Evolutionary conservation across 345 rosid species (phyloP), one percentile per base, ranked within the genome.

Genomic region (Sonneratia alba): DNA sequence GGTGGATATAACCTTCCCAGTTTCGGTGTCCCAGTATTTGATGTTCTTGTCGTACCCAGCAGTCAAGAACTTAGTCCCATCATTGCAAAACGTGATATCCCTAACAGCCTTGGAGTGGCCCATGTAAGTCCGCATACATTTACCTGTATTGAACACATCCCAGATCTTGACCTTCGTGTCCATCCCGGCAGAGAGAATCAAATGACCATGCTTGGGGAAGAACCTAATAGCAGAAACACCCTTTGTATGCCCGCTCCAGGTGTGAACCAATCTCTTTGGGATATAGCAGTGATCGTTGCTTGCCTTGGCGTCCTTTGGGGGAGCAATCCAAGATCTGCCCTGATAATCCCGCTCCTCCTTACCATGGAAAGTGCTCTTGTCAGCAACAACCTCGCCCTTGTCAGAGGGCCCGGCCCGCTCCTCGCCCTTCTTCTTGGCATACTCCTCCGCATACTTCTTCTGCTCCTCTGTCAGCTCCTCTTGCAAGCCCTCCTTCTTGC

Each of bases 101-200:
- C 97, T 82, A 68, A 95, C 98, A 36, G 93, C 99, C 83, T 90
- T 89, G 15, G 90, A 85, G 77, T 95, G 99, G 53, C 99, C 98
- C 99, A 92, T 95, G 78, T 90, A 94, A 74, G 98, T 94, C 81
- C 96, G 86, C 98, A 89, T 95, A 79, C 99, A 95, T 81, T 95
- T 90, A 37, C 99, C 97, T 3, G 97, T 92, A 81, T 95, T 92
- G 64, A 85, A 87, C 74, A 95, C 99, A 82, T 95, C 99, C 99
- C 99, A 95, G 59, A 95, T 95, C 94, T 92, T 95, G 76, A 95
- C 98, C 78, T 95, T 95, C 3, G 85, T 79, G 77, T 95, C 99
- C 98, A 90, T 90, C 72, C 98, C 97, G 13, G 97, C 99, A 16
- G 99, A 95, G 69, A 95, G 98, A 77, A 95, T 90, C 78, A 95